Percentiles rank a stretch among this genome's conserved stretches.
These are phyloP conservation scores for Phaeosphaeria sp. DNA, from an alignment of 2,329 filamentous ascomycete species.

Conservation along the genomic window DNA sequence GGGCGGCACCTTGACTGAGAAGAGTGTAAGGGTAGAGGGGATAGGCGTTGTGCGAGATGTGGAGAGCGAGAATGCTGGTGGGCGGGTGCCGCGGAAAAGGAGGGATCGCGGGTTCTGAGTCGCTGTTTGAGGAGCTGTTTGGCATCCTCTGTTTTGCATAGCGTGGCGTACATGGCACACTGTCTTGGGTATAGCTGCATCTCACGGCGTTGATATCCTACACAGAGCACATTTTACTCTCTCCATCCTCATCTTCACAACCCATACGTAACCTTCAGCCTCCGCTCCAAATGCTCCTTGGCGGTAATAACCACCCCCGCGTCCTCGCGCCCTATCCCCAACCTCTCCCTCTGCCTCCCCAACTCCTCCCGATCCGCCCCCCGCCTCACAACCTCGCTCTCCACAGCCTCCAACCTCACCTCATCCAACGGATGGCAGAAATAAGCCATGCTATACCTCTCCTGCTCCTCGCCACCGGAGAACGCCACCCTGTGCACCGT, in stretches of 20 bases:
- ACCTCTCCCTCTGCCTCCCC: slow-evolving; percentile 49
- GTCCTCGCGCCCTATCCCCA: slow-evolving; percentile 49
- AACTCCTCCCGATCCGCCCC: slow-evolving; percentile 45
- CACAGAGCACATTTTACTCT: not conserved
- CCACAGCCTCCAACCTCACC: slow-evolving; percentile 61
- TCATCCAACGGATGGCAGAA: slow-evolving; percentile 68
- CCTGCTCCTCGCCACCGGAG: slow-evolving; percentile 49
- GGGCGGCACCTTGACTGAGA: slow-evolving; percentile 42
- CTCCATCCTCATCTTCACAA: slow-evolving; percentile 21
- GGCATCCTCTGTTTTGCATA: slow-evolving; percentile 2
- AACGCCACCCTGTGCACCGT: slow-evolving; percentile 92
- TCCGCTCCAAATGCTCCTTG: slow-evolving; percentile 63
- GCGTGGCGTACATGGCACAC: slow-evolving; percentile 18
- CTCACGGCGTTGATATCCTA: slow-evolving; percentile 2
- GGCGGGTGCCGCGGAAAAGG: slow-evolving; percentile 34
- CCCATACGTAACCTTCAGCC: slow-evolving; percentile 66
- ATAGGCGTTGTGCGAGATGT: slow-evolving; percentile 46
- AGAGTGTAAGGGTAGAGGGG: slow-evolving; percentile 31
- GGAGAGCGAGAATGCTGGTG: slow-evolving; percentile 28
- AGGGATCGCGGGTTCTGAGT: slow-evolving; percentile 23
- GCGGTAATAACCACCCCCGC: slow-evolving; percentile 60
- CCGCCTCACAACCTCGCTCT: slow-evolving; percentile 57
- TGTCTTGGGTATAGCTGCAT: slow-evolving; percentile 11
- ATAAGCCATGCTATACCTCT: slow-evolving; percentile 65
- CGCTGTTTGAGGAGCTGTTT: not conserved